phyloP scores from a whole-genome alignment of 805 yeast species.

The Teunomyces stri region DNA sequence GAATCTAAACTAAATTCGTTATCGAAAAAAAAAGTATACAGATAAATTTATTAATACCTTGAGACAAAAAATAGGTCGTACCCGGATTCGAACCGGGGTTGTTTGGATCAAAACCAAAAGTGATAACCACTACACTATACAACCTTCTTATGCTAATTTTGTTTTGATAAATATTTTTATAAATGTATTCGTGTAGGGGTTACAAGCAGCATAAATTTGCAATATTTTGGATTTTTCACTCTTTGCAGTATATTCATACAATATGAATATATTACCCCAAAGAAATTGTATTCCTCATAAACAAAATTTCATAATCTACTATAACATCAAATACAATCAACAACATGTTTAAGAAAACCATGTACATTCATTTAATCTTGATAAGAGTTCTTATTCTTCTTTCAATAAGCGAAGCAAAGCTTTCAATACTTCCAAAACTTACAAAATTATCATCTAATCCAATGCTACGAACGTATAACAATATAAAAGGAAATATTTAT shows the following conservation, averaged over 20 bases:
- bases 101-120: slow-evolving; percentile 78
- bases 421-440: not conserved
- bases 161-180: not conserved
- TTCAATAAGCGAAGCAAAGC: not conserved
- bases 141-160: slow-evolving; percentile 18
- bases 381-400: not conserved
- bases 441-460: not conserved
- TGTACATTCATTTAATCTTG: not conserved
- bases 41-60: not conserved
- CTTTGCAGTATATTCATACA: not conserved
- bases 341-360: not conserved
- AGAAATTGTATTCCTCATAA: not conserved
- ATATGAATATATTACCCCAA: not conserved
- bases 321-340: no score
- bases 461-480: not conserved
- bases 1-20: not conserved
- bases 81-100: slow-evolving; percentile 88
- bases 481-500: not conserved
- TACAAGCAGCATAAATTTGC: not conserved
- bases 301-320: no score
- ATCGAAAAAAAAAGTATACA: not conserved
- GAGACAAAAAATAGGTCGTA: slow-evolving; percentile 48
- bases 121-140: slow-evolving; percentile 80
- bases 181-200: not conserved
- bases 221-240: not conserved